A percentile compares a stretch with the other conserved stretches of the same genome.
phyloP scores from a whole-genome alignment of 441 rosid species.

The Gossypium gossypioides region DNA sequence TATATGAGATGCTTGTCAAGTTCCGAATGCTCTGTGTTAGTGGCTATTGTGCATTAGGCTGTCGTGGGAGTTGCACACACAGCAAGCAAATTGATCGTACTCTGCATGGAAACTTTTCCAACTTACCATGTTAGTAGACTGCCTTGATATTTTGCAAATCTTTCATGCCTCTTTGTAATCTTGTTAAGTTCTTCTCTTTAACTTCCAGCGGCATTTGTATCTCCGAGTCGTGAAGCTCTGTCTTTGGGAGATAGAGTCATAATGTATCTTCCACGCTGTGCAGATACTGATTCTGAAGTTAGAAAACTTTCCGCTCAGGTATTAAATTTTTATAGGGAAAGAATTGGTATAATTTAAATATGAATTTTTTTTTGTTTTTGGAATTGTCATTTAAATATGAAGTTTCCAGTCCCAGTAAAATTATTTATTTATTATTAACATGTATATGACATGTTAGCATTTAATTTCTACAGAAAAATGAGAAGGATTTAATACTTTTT shows the following conservation, averaged over 20 bases:
- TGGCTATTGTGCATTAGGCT: conserved; percentile 90
- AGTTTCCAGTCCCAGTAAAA: conserved; percentile 2
- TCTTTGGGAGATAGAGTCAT: conserved; percentile 93
- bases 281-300: conserved; percentile 88
- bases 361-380: not conserved
- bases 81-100: conserved; percentile 75
- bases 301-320: conserved; percentile 95
- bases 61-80: conserved; percentile 84
- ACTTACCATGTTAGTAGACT: conserved; percentile 65
- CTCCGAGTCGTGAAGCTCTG: conserved; percentile 92
- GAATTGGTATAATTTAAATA: conserved; percentile 1
- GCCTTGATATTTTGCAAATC: conserved; percentile 9
- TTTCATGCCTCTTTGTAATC: conserved; percentile 8
- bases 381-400: conserved; percentile 4
- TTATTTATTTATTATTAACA: not conserved
- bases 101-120: conserved; percentile 61
- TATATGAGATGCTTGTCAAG: conserved; percentile 80
- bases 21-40: conserved; percentile 79
- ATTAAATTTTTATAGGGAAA: conserved; percentile 18
- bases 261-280: conserved; percentile 94
- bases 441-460: not conserved
- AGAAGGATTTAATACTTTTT: conserved; percentile 3
- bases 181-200: conserved; percentile 21
- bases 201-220: conserved; percentile 72
- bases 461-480: not conserved